phyloP scores from a whole-genome alignment of 73 alveolate species.

The Paramecium sexaurelia region DNA sequence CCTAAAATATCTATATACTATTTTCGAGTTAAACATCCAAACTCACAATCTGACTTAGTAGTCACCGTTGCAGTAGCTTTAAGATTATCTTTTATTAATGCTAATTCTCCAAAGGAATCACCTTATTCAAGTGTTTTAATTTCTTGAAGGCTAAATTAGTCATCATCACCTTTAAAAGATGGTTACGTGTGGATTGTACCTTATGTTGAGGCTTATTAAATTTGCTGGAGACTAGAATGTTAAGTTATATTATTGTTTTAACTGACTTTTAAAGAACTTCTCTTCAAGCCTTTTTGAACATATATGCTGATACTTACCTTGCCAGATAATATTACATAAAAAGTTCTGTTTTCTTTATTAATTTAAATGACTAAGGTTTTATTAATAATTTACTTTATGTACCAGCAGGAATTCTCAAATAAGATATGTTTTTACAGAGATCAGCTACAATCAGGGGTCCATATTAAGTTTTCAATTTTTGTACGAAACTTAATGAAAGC shows the following conservation, averaged over 20 bases:
- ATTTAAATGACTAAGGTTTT: background rate
- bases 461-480: conserved; percentile 14
- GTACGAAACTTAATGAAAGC: background rate
- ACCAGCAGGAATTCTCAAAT: background rate
- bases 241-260: background rate
- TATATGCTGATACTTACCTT: conserved; percentile 10
- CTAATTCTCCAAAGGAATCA: conserved; percentile 49
- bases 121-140: conserved; percentile 33
- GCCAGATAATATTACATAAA: conserved; percentile 48
- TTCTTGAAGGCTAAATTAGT: background rate
- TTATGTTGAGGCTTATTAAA: background rate
- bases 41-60: conserved; percentile 50
- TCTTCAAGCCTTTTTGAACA: background rate
- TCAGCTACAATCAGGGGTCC: conserved; percentile 46
- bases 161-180: conserved; percentile 11
- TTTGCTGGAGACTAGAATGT: background rate
- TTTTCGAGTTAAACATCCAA: conserved; percentile 30
- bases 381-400: background rate
- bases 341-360: conserved; percentile 35
- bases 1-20: conserved; percentile 39
- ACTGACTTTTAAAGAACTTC: background rate
- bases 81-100: conserved; percentile 41
- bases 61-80: conserved; percentile 48
- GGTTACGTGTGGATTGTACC: background rate
- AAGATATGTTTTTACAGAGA: background rate